Percentiles rank a stretch among this genome's conserved stretches.
phyloP scores from a whole-genome alignment of 1,284 basidiomycete species.

The Sphaerobolus stellatus region DNA sequence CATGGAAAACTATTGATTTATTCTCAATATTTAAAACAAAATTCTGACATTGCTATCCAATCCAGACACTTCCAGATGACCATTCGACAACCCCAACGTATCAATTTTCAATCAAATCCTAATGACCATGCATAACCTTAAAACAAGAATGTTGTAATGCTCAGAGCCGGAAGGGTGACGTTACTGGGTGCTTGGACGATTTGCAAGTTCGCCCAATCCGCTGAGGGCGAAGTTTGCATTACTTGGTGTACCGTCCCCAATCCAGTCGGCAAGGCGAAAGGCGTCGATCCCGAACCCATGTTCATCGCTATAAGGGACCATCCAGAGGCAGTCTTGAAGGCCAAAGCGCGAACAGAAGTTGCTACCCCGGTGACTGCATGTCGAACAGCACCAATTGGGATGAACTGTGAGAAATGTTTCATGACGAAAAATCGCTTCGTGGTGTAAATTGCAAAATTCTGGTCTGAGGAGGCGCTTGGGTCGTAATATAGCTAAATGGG shows the following conservation, averaged over 20 bases:
- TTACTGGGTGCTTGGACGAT: background rate
- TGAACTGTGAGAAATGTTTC: conserved; percentile 21
- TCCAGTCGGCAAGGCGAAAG: background rate
- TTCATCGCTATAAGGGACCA: conserved; percentile 2
- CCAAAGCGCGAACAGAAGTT: conserved; percentile 16
- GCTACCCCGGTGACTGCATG: conserved; percentile 16
- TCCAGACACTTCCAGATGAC: no score
- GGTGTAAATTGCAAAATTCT: conserved; percentile 17
- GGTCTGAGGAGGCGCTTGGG: conserved; percentile 18
- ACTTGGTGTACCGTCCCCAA: background rate
- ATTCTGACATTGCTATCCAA: no score
- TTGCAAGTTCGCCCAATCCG: conserved; percentile 1
- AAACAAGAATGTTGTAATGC: background rate
- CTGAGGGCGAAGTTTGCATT: background rate
- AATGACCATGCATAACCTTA: background rate
- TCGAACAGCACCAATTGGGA: conserved; percentile 16
- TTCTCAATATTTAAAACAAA: no score
- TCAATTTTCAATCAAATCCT: background rate
- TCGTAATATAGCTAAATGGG: conserved; percentile 22
- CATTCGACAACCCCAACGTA: no score
- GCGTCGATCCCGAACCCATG: background rate
- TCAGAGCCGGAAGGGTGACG: background rate
- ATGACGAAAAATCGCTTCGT: conserved; percentile 24
- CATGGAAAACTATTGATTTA: no score
- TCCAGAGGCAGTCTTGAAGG: conserved; percentile 12